A percentile compares a stretch with the other conserved stretches of the same genome.
Evolutionary conservation across 352 stramenopile genomes (phyloP).

Genomic region (Pythium brachiatum): DNA sequence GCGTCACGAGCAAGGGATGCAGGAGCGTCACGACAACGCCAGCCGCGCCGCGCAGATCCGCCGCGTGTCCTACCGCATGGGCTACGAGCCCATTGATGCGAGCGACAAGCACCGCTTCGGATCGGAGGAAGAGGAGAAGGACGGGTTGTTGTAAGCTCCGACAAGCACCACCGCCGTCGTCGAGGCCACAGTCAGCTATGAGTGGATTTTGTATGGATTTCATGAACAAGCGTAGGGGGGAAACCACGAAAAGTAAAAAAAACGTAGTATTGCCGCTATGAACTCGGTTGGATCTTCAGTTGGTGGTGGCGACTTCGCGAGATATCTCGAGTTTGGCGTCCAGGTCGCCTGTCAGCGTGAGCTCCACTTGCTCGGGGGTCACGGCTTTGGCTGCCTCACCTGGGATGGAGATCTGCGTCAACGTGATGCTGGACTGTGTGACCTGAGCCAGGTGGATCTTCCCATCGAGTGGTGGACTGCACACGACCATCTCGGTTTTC

Average conservation of each 20-base stretch:
- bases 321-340: background rate
- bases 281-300: background rate
- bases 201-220: background rate
- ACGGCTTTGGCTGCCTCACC: background rate
- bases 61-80: constrained; percentile 74
- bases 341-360: background rate
- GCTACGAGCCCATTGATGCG: constrained; percentile 28
- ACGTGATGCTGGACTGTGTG: constrained; percentile 37
- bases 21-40: constrained; percentile 51
- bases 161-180: background rate
- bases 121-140: constrained; percentile 51
- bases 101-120: constrained; percentile 11
- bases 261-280: background rate
- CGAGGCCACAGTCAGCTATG: background rate
- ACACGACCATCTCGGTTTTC: constrained; percentile 58
- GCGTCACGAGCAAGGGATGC: constrained; percentile 52
- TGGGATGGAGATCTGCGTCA: constrained; percentile 26
- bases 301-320: background rate
- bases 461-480: constrained; percentile 30
- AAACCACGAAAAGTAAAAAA: background rate
- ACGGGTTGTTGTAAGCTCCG: constrained; percentile 47
- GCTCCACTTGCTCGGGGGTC: constrained; percentile 14
- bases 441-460: constrained; percentile 47
- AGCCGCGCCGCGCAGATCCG: constrained; percentile 66
- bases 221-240: background rate